Conservation (phyloP, 2,329 filamentous ascomycete genomes). For the Curvularia lunata region DNA sequence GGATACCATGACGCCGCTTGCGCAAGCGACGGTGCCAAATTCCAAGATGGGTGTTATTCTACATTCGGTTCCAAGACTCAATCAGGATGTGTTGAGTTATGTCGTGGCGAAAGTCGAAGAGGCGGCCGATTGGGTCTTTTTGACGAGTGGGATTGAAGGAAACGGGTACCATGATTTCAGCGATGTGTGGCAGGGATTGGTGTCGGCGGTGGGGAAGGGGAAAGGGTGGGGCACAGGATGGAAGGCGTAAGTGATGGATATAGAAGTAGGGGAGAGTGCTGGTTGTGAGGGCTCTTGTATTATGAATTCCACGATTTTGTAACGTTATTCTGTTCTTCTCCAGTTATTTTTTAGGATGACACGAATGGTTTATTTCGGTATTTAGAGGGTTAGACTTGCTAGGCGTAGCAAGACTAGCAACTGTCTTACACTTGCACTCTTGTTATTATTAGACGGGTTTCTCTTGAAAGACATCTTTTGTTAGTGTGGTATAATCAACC, state of each 20-base stretch:
- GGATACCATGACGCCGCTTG: conserved; percentile 27
- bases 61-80: conserved; percentile 36
- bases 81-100: conserved; percentile 32
- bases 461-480: background rate
- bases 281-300: background rate
- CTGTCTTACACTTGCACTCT: background rate
- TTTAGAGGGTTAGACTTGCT: background rate
- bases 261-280: background rate
- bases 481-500: background rate
- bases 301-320: background rate
- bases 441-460: background rate
- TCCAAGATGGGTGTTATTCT: conserved; percentile 38
- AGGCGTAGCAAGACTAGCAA: background rate
- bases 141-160: conserved; percentile 33
- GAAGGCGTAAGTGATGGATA: background rate
- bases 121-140: conserved; percentile 40
- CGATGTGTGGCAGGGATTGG: conserved; percentile 30
- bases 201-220: conserved; percentile 24
- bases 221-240: background rate
- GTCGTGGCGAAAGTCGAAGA: conserved; percentile 39
- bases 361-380: background rate
- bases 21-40: conserved; percentile 24
- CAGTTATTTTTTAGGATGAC: background rate
- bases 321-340: background rate
- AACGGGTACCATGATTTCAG: conserved; percentile 42